Conservation (phyloP, 371 early-diverging fungal genomes). For the Mucor indicus region DNA sequence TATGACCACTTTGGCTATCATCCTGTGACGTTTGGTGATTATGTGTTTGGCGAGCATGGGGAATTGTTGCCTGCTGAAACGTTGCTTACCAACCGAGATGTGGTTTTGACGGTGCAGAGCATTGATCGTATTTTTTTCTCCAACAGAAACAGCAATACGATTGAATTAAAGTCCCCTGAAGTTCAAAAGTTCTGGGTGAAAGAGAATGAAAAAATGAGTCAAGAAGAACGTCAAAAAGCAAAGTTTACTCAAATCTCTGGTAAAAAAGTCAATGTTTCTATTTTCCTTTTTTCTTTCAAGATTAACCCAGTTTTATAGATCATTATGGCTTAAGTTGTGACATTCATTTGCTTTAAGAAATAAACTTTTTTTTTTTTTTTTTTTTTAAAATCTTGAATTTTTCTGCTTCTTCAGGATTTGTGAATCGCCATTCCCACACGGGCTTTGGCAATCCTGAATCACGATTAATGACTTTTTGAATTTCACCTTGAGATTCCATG, state of each 20-base stretch:
- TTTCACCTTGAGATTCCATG: conserved; percentile 22
- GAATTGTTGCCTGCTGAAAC: conserved; percentile 51
- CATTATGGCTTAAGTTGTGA: conserved; percentile 42
- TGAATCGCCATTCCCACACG: conserved; percentile 28
- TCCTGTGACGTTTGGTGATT: conserved; percentile 77
- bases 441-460: conserved; percentile 10
- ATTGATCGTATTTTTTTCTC: conserved; percentile 68
- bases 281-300: no score
- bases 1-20: conserved; percentile 57
- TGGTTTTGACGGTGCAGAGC: conserved; percentile 53
- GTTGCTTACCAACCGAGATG: conserved; percentile 52
- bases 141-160: conserved; percentile 2
- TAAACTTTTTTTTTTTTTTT: background rate
- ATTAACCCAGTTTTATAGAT: no score
- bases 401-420: no score
- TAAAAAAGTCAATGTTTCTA: conserved; percentile 14
- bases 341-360: background rate
- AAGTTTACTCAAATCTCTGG: conserved; percentile 44
- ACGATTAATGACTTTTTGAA: conserved; percentile 23
- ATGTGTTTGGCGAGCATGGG: conserved; percentile 37
- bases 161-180: background rate
- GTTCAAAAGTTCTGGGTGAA: conserved; percentile 40
- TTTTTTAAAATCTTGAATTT: no score
- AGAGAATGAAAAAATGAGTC: conserved; percentile 21
- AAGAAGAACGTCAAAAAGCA: conserved; percentile 11